These are phyloP conservation scores for Kentomonas sorsogonicus DNA, from an alignment of 208 protist genomes.

Conservation along the genomic window DNA sequence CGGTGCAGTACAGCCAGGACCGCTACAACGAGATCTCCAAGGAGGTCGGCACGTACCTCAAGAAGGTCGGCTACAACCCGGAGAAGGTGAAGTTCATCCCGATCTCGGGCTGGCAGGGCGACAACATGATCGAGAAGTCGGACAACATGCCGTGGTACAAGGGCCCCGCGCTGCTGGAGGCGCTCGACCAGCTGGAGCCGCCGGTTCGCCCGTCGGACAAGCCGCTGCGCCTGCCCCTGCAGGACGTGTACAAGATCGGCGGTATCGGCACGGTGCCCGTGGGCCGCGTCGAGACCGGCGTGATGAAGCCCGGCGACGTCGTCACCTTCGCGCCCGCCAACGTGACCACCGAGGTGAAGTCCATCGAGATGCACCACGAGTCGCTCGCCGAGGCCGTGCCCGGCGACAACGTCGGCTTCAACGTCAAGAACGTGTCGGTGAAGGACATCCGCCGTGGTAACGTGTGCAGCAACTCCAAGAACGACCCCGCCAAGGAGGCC, in stretches of 20 bases:
- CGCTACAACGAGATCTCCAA: slow-evolving; percentile 87
- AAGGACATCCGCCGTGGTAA: too few species aligned
- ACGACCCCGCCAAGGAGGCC: too few species aligned
- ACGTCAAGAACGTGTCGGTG: too few species aligned
- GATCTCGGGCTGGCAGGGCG: slow-evolving; percentile 94
- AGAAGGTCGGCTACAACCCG: slow-evolving; percentile 90
- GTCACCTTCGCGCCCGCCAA: slow-evolving; percentile 36
- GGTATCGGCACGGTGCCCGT: slow-evolving; percentile 44
- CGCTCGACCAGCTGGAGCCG: slow-evolving; percentile 74
- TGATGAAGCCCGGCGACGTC: slow-evolving; percentile 33
- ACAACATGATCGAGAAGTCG: slow-evolving; percentile 92
- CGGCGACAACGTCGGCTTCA: too few species aligned
- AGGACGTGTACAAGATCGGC: slow-evolving; percentile 96
- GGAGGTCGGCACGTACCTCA: slow-evolving; percentile 64
- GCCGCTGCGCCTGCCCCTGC: slow-evolving; percentile 90
- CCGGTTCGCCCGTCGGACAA: slow-evolving; percentile 88
- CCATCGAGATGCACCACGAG: slow-evolving; percentile 90
- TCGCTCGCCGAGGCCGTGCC: too few species aligned
- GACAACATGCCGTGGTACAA: slow-evolving; percentile 91
- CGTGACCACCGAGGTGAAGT: slow-evolving; percentile 48
- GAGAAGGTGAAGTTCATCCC: slow-evolving; percentile 92
- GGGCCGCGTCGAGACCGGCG: slow-evolving; percentile 45
- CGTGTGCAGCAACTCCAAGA: too few species aligned
- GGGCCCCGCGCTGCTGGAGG: slow-evolving; percentile 82
- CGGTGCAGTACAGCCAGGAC: slow-evolving; percentile 82